These are phyloP conservation scores for Xylariaceae sp. DNA, from an alignment of 2,329 filamentous ascomycete genomes.

Conservation along the genomic window DNA sequence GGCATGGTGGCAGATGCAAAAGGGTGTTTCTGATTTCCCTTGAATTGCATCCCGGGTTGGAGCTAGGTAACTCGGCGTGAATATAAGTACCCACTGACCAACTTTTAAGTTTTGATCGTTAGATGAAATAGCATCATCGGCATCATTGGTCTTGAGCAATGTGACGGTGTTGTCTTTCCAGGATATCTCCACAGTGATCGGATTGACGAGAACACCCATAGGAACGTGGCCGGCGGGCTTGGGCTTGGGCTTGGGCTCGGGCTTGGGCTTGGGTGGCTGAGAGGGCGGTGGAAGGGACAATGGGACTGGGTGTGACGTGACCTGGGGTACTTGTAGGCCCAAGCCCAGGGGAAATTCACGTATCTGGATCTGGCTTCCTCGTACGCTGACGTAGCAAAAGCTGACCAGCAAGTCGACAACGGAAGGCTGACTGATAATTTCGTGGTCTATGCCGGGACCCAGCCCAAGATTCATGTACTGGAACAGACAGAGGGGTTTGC, in stretches of 20 bases:
- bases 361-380: background rate
- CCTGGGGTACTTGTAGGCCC: conserved; percentile 26
- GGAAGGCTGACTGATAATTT: conserved; percentile 72
- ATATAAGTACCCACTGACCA: conserved; percentile 26
- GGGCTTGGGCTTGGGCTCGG: too few species aligned
- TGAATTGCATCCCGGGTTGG: background rate
- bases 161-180: conserved; percentile 8
- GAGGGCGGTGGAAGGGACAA: too few species aligned
- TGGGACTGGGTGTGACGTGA: conserved; percentile 3
- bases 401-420: conserved; percentile 82
- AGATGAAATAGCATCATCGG: background rate
- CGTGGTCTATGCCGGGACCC: conserved; percentile 79
- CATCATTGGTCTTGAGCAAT: background rate
- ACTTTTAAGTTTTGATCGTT: conserved; percentile 2
- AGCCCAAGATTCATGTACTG: conserved; percentile 87
- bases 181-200: conserved; percentile 15
- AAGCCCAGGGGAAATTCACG: conserved; percentile 43
- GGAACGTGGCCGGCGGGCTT: too few species aligned
- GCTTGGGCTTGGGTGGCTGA: too few species aligned
- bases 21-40: background rate
- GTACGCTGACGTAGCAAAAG: conserved; percentile 67
- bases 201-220: conserved; percentile 17
- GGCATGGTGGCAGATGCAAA: conserved; percentile 21
- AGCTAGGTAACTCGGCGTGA: conserved; percentile 2
- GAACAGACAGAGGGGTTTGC: conserved; percentile 70